A percentile compares a stretch with the other conserved stretches of the same genome.
These are phyloP conservation scores for Mycena maculata DNA, from an alignment of 768 basidiomycete species.

Conservation along the genomic window DNA sequence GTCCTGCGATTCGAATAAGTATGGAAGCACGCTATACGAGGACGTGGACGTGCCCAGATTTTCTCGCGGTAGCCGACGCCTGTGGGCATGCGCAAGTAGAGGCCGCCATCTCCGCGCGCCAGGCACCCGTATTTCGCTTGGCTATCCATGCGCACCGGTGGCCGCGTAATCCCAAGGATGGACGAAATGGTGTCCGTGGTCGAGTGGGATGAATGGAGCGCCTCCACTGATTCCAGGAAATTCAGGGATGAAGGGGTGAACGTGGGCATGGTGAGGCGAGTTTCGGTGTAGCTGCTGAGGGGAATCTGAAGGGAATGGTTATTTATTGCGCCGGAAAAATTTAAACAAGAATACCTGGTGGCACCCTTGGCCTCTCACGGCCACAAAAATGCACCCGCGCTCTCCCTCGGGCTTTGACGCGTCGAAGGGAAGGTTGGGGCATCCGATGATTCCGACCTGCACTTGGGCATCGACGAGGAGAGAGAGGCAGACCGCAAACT, in stretches of 20 bases:
- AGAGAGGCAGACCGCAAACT: slow-evolving; percentile 93
- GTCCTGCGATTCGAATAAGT: slow-evolving; percentile 62
- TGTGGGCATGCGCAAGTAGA: slow-evolving; percentile 84
- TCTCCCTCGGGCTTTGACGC: slow-evolving; percentile 62
- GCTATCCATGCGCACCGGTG: slow-evolving; percentile 90
- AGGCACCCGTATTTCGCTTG: slow-evolving; percentile 96
- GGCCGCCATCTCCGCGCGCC: slow-evolving; percentile 85
- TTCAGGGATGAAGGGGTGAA: slow-evolving; percentile 61
- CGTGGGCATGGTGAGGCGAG: slow-evolving; percentile 64
- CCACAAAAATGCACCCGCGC: slow-evolving; percentile 87
- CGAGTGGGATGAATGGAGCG: slow-evolving; percentile 90
- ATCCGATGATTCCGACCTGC: slow-evolving; percentile 88
- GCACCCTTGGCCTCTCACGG: slow-evolving; percentile 88
- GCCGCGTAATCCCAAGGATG: slow-evolving; percentile 70
- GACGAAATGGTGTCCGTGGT: slow-evolving; percentile 81
- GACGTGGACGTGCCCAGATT: slow-evolving; percentile 81
- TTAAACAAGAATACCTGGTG: slow-evolving; percentile 64
- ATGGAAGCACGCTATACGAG: not conserved
- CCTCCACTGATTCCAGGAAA: slow-evolving; percentile 93
- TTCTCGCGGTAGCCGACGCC: slow-evolving; percentile 88
- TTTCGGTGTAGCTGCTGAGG: slow-evolving; percentile 61
- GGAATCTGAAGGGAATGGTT: slow-evolving; percentile 55
- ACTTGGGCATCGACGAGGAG: slow-evolving; percentile 83
- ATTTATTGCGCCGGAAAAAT: not conserved
- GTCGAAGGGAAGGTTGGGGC: slow-evolving; percentile 87